Percentiles rank a stretch among this genome's conserved stretches.
Evolutionary conservation across 1,139 yeast species (phyloP).

Genomic region (Debaryomycetaceae sp.): DNA sequence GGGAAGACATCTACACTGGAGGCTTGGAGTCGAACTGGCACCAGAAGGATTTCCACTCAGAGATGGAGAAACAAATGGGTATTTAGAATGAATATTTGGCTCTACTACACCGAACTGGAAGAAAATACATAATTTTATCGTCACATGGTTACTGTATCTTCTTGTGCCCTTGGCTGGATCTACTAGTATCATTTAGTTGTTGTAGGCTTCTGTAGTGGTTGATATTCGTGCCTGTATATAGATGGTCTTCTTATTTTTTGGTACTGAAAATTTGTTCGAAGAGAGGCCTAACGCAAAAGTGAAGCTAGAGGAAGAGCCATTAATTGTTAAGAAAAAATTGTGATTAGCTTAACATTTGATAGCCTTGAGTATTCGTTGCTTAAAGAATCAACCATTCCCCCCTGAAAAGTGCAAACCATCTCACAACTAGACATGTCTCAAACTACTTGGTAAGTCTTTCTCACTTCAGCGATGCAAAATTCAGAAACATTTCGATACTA

Average conservation of each 20-base stretch:
- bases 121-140: too few relatives aligned
- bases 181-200: neutral
- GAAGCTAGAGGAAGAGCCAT: neutral
- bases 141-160: too few relatives aligned
- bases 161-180: too few relatives aligned
- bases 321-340: neutral
- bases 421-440: slow-evolving; percentile 10
- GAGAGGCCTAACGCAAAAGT: neutral
- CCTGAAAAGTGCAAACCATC: neutral
- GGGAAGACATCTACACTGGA: slow-evolving; percentile 86
- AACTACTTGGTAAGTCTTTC: slow-evolving; percentile 15
- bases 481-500: too few relatives aligned
- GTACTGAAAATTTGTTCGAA: neutral
- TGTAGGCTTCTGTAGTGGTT: neutral
- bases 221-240: neutral
- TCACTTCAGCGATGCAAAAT: neutral
- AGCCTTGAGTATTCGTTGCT: neutral
- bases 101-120: neutral
- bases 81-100: slow-evolving; percentile 16
- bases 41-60: slow-evolving; percentile 59
- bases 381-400: neutral
- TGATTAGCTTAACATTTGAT: neutral
- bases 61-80: slow-evolving; percentile 66
- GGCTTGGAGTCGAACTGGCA: slow-evolving; percentile 42
- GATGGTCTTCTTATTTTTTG: neutral